Conservation (phyloP, 306 rosid species). For the Pueraria montana region DNA sequence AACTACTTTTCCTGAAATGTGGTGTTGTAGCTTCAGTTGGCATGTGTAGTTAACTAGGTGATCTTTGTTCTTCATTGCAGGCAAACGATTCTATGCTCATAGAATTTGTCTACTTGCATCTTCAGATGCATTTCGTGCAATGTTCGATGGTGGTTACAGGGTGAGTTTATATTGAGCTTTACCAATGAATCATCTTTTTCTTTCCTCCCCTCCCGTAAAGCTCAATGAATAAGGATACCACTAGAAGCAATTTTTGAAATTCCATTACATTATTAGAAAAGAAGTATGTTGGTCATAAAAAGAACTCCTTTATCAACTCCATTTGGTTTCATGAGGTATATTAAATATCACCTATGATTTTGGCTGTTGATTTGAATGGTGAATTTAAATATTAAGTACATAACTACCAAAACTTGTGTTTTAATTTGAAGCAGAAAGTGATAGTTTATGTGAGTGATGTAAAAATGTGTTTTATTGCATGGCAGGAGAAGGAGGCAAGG, state of each 20-base stretch:
- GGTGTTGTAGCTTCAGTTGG: slow-evolving; percentile 11
- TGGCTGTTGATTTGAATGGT: slow-evolving; percentile 9
- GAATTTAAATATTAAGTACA: neutral
- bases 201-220: neutral
- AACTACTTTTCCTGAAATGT: slow-evolving; percentile 14
- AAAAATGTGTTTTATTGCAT: slow-evolving; percentile 36
- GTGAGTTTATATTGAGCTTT: slow-evolving; percentile 53
- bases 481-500: slow-evolving; percentile 92
- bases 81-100: slow-evolving; percentile 90
- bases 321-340: slow-evolving; percentile 21
- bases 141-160: slow-evolving; percentile 97
- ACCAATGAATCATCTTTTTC: neutral
- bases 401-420: too few species aligned
- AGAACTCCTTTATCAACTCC: neutral
- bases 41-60: neutral
- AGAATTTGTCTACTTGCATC: slow-evolving; percentile 96
- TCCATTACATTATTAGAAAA: too few species aligned
- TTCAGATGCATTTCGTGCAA: slow-evolving; percentile 96
- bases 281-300: too few species aligned
- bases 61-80: slow-evolving; percentile 56
- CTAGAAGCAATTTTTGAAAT: too few species aligned
- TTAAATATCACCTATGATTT: neutral
- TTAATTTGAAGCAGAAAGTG: too few species aligned
- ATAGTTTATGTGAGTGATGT: slow-evolving; percentile 27
- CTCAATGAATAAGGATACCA: too few species aligned